Conservation (phyloP, 441 rosid genomes). For the Gossypium aridum region DNA sequence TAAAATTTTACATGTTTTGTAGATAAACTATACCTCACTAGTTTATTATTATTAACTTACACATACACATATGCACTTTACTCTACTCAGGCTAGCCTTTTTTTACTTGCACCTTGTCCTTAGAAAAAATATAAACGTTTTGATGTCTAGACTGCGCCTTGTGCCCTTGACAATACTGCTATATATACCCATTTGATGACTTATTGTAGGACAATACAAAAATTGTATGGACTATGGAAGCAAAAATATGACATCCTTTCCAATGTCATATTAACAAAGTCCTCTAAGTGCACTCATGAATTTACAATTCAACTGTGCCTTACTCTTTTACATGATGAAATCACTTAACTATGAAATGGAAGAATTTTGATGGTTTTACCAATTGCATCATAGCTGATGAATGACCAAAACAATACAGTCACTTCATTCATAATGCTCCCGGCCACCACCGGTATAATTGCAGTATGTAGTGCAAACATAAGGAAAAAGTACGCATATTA, state of each 20-base stretch:
- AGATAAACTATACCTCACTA: no score
- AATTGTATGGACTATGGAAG: not conserved
- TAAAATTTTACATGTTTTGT: no score
- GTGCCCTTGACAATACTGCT: no score
- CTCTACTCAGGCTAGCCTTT: no score
- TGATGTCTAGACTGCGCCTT: no score
- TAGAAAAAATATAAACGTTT: no score
- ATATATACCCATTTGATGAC: not conserved
- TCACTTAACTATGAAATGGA: not conserved
- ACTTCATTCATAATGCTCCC: not conserved
- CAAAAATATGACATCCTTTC: not conserved
- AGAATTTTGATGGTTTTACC: not conserved
- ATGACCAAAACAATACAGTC: not conserved
- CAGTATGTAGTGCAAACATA: not conserved
- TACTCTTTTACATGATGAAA: not conserved
- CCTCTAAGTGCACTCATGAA: no score
- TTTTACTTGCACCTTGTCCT: no score
- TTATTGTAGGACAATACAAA: no score
- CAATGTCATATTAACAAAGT: not conserved
- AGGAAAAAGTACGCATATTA: conserved; percentile 4
- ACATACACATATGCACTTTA: no score
- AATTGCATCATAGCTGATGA: not conserved
- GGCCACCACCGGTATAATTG: not conserved
- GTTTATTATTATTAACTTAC: no score
- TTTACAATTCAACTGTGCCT: not conserved